Percentiles rank a stretch among this genome's conserved stretches.
These are phyloP conservation scores for Phytophthora hibernalis DNA, from an alignment of 352 stramenopile genomes.

Conservation along the genomic window DNA sequence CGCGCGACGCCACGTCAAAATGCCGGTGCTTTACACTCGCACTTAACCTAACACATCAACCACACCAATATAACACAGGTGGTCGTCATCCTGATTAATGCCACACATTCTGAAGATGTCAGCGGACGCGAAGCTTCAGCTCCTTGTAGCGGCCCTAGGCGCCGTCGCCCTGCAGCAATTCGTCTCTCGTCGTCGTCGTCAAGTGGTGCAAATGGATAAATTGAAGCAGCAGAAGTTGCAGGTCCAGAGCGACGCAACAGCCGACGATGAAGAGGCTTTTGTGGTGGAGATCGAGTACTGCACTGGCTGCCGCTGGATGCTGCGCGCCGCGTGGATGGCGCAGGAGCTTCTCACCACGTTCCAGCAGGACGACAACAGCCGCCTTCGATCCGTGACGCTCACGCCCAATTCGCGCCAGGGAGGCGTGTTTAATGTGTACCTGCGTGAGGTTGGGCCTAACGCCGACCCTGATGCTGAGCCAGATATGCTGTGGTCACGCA, in stretches of 20 bases:
- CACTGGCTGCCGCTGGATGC: constrained; percentile 90
- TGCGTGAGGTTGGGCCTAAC: constrained; percentile 44
- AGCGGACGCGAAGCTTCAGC: constrained; percentile 30
- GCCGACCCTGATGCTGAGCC: constrained; percentile 46
- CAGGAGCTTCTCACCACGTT: constrained; percentile 95
- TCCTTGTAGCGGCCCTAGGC: constrained; percentile 35
- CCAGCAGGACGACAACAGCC: constrained; percentile 66
- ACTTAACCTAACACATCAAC: constrained; percentile 3
- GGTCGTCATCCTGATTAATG: constrained; percentile 15
- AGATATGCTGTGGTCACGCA: constrained; percentile 89
- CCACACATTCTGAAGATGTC: constrained; percentile 23
- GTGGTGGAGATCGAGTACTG: constrained; percentile 94
- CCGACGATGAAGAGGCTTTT: constrained; percentile 39
- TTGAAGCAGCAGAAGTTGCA: constrained; percentile 16
- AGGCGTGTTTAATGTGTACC: constrained; percentile 75
- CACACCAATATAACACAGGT: background rate
- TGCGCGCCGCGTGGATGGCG: constrained; percentile 89
- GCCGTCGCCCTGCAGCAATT: constrained; percentile 59
- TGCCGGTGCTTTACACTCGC: constrained; percentile 18
- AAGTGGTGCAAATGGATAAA: constrained; percentile 9
- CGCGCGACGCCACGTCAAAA: constrained; percentile 28
- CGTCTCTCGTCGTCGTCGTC: constrained; percentile 22
- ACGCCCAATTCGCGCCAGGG: constrained; percentile 66
- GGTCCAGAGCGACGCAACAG: background rate
- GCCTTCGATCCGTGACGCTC: constrained; percentile 65